These are phyloP conservation scores for Santalum album DNA, from an alignment of 164 flowering plant species.

Conservation along the genomic window DNA sequence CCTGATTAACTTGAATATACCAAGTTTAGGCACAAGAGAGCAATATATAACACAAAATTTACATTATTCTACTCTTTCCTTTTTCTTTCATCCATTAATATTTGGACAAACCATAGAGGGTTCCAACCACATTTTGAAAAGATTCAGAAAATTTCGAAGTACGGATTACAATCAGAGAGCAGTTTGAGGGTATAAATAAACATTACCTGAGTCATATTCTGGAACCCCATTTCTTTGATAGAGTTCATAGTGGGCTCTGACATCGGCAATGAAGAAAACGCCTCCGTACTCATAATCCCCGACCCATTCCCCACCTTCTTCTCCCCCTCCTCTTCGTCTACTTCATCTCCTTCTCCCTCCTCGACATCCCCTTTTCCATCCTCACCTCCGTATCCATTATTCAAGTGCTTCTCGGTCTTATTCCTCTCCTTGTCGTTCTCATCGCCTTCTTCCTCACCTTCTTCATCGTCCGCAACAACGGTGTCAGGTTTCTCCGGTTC, in stretches of 20 bases:
- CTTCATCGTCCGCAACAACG: slow-evolving; percentile 2
- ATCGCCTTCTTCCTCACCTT: slow-evolving; percentile 8
- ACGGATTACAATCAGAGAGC: neutral
- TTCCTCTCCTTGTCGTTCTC: slow-evolving; percentile 8
- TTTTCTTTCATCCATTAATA: too few species aligned
- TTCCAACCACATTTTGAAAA: neutral
- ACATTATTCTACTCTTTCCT: too few species aligned
- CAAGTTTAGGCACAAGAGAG: too few species aligned
- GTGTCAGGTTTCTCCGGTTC: too few species aligned
- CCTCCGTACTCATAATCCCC: slow-evolving; percentile 76
- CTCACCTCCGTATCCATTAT: slow-evolving; percentile 3
- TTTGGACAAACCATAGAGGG: too few species aligned
- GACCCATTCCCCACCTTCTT: slow-evolving; percentile 11
- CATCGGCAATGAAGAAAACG: slow-evolving; percentile 39
- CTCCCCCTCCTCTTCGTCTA: slow-evolving; percentile 5
- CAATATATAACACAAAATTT: too few species aligned
- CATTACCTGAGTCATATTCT: slow-evolving; percentile 77
- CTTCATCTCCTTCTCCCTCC: neutral
- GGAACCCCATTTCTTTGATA: slow-evolving; percentile 63
- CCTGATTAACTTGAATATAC: too few species aligned
- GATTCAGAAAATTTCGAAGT: neutral
- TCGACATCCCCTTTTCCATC: slow-evolving; percentile 9
- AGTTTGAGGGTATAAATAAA: neutral
- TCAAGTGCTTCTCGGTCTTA: neutral
- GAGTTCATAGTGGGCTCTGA: slow-evolving; percentile 70